Base-by-base conservation (phyloP, 495 filamentous ascomycete genomes). In the Bathelium albidoporum region DNA sequence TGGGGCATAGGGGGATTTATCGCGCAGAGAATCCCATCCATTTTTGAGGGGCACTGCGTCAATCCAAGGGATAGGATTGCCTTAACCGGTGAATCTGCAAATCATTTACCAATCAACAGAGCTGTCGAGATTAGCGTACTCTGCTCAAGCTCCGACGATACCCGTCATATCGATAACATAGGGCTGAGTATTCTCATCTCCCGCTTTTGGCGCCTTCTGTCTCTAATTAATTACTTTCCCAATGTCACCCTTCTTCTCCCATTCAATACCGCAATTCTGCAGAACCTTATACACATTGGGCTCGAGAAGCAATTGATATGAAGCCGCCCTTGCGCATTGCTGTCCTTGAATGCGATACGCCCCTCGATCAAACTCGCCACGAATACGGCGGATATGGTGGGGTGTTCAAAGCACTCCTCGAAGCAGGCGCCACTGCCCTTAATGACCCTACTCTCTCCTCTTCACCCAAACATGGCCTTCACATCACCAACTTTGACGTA, bases 301-400 rank as follows among this genome's bases (percentile, higher is more conserved):
- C n/a, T n/a, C n/a, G n/a, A n/a, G n/a, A n/a, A n/a, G n/a, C n/a
- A n/a, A 55, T 55, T 24, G 29, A 7, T 10, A 73, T 73, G 72
- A 68, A 69, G 58, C 69, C 78, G 11, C 87, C 87, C 26, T 75
- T 93, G 66, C 88, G 89, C 61, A 88, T 96, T 67, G 90, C 90
- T 41, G 79, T 95, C 65, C 84, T 96, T 63, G 89, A 93, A 80
- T 85, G 87, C 74, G 91, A 92, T 75, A 87, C 81, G 5, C 88
- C 89, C 1, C 72, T 85, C 18, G 78, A 79, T 1, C 67, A 74
- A 10, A 77, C 82, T 53, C 72, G 81, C 63, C 76, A 75, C 41
- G 85, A 83, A 71, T 92, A 89, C 74, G 81, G 84, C 31, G 81
- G 82, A 44, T 96, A 95, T 71, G 79, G 82, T 67, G 86, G 85